Percentiles rank a stretch among this genome's conserved stretches.
These are phyloP conservation scores for Huntiella savannae DNA, from an alignment of 2,329 filamentous ascomycete genomes.

Conservation along the genomic window DNA sequence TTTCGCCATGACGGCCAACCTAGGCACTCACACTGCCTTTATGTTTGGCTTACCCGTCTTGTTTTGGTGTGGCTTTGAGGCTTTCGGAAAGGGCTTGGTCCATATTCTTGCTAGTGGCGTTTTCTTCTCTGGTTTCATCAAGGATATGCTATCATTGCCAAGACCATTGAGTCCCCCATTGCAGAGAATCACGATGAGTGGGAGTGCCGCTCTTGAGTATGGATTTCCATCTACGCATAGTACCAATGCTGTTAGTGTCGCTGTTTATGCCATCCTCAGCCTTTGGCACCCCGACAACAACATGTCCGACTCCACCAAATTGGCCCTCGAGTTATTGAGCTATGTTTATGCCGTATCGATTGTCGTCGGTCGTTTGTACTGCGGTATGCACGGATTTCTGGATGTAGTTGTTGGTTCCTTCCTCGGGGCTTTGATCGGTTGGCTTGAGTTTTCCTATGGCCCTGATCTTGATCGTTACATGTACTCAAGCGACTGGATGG, in stretches of 20 bases:
- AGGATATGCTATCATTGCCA: slow-evolving; percentile 83
- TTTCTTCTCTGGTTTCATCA: slow-evolving; percentile 81
- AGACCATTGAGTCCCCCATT: slow-evolving; percentile 81
- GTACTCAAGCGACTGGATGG: slow-evolving; percentile 41
- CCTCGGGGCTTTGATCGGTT: slow-evolving; percentile 48
- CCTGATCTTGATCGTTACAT: slow-evolving; percentile 52
- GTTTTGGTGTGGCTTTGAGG: slow-evolving; percentile 87
- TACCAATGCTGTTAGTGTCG: slow-evolving; percentile 88
- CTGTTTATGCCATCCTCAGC: slow-evolving; percentile 60
- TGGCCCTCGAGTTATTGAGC: slow-evolving; percentile 46
- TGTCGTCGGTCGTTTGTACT: slow-evolving; percentile 79
- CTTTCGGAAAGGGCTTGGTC: slow-evolving; percentile 61
- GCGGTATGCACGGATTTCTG: slow-evolving; percentile 94
- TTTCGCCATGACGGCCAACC: slow-evolving; percentile 89
- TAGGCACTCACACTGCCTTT: slow-evolving; percentile 96
- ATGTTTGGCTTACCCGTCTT: slow-evolving; percentile 88
- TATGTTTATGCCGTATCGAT: slow-evolving; percentile 84
- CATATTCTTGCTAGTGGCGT: slow-evolving; percentile 63
- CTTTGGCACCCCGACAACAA: slow-evolving; percentile 47
- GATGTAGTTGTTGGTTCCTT: slow-evolving; percentile 69
- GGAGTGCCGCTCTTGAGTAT: slow-evolving; percentile 85
- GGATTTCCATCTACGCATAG: slow-evolving; percentile 95
- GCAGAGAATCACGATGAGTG: slow-evolving; percentile 92
- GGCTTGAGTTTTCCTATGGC: slow-evolving; percentile 41
- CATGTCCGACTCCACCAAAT: slow-evolving; percentile 36